Percentiles rank a stretch among this genome's conserved stretches.
Evolutionary conservation across 129 eudicot genomes (phyloP).

Genomic region (Flaveria sonorensis): DNA sequence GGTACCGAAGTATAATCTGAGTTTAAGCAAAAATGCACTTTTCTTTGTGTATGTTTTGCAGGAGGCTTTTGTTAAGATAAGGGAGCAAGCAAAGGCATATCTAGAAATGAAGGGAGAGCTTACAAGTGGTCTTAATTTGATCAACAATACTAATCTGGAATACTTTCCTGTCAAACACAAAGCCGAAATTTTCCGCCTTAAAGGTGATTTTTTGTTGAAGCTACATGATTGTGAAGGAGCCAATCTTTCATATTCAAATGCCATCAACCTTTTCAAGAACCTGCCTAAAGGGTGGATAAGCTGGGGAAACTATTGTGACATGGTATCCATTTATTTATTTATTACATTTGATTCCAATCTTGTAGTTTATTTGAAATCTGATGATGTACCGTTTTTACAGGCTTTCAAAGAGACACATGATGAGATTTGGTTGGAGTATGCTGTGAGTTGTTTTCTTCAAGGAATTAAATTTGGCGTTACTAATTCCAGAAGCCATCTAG

Average conservation of each 20-base stretch:
- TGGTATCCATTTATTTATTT: conserved; percentile 52
- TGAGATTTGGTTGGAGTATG: conserved; percentile 95
- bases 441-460: conserved; percentile 97
- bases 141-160: conserved; percentile 92
- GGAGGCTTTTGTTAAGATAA: conserved; percentile 96
- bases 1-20: conserved; percentile 15
- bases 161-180: conserved; percentile 90
- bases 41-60: conserved; percentile 41
- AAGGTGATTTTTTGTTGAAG: conserved; percentile 93
- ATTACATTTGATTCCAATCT: conserved; percentile 9
- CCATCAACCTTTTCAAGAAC: conserved; percentile 81
- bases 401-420: conserved; percentile 92
- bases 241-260: conserved; percentile 85
- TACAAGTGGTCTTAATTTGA: conserved; percentile 87
- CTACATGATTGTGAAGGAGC: conserved; percentile 97
- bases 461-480: conserved; percentile 89
- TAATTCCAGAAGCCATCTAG: conserved; percentile 94
- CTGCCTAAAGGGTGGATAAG: conserved; percentile 99
- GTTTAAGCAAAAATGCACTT: background rate
- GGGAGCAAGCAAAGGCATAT: conserved; percentile 98
- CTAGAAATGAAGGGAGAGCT: conserved; percentile 98
- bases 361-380: conserved; percentile 18
- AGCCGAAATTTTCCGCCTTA: conserved; percentile 91
- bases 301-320: conserved; percentile 98
- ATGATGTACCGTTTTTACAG: conserved; percentile 42